Evolutionary conservation across 2,329 filamentous ascomycete genomes (phyloP).

Genomic region (Penicillium sp.): DNA sequence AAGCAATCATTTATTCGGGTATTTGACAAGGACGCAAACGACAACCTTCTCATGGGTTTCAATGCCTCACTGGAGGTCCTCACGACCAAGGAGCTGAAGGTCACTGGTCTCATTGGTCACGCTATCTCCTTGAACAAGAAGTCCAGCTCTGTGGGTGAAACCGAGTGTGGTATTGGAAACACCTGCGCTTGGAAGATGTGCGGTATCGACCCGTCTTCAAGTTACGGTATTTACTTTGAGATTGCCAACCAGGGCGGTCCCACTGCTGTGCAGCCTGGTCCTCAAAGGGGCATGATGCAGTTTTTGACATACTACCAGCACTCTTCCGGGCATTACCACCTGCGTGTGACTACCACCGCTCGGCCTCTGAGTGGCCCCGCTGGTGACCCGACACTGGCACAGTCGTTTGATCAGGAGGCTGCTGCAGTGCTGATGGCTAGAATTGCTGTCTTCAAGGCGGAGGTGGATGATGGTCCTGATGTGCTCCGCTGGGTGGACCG

Average conservation of each 20-base stretch:
- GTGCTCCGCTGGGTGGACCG: slow-evolving; percentile 97
- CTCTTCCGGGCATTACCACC: slow-evolving; percentile 91
- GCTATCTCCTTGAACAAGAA: slow-evolving; percentile 98
- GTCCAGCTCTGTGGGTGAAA: slow-evolving; percentile 93
- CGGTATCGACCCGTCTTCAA: slow-evolving; percentile 88
- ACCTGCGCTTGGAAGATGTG: slow-evolving; percentile 99
- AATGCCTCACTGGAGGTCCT: slow-evolving; percentile 94
- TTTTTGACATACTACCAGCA: slow-evolving; percentile 99
- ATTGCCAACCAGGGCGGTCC: slow-evolving; percentile 92
- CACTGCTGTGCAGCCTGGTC: slow-evolving; percentile 77
- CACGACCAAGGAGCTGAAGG: slow-evolving; percentile 97
- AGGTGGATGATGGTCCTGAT: slow-evolving; percentile 97
- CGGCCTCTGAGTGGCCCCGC: slow-evolving; percentile 89
- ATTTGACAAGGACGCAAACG: slow-evolving; percentile 94
- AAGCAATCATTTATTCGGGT: slow-evolving; percentile 97
- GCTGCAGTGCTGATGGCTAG: slow-evolving; percentile 98
- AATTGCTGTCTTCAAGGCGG: slow-evolving; percentile 97
- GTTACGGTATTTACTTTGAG: slow-evolving; percentile 96
- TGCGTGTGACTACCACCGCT: slow-evolving; percentile 91
- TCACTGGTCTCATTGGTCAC: slow-evolving; percentile 94
- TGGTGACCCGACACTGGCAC: slow-evolving; percentile 90
- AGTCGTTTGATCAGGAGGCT: slow-evolving; percentile 97
- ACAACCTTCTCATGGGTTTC: slow-evolving; percentile 96
- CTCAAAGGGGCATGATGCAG: slow-evolving; percentile 94
- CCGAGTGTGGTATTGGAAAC: slow-evolving; percentile 96